Evolutionary conservation across 1,139 yeast species (phyloP), one percentile per base, ranked within the genome.

Genomic region (Hemisphaericaspora xylanilytica): DNA sequence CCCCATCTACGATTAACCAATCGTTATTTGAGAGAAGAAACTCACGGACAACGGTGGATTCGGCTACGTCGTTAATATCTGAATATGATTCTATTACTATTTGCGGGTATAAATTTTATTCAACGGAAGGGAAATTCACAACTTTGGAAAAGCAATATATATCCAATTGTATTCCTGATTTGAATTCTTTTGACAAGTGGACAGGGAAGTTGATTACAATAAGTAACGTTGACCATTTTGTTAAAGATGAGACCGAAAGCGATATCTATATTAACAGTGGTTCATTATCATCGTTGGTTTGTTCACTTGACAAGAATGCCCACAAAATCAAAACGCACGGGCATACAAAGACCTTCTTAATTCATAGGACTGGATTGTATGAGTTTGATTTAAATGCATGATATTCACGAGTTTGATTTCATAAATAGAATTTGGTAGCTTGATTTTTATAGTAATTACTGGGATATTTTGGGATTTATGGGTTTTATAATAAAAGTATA

Each of bases 181-280:
- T 70, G 39, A 67, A 68, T 45, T 63, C 73, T 11, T 69, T 44
- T 45, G 75, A 70, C 47, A 61, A 53, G 40, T 70, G 76, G 76
- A 53, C 46, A 32, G 67, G 70, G 4, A 49, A 44, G 33, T 42
- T 47, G 25, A 39, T 69, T 11, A 67, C 71, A 2, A 43, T 70
- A 11, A 61, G 72, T 28, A 60, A 65, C 43, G 61, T 41, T 41
- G 47, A 53, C 22, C 38, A 39, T n/a, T 59, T 61, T 36, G 33
- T 53, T 6, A 51, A 50, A 21, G 41, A 46, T 15, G 42, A 47
- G 24, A 41, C 44, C 31, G 37, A 35, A 25, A 36, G 41, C 29
- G 45, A 47, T 32, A 28, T 43, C 11, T 46, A 42, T 13, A 43
- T 49, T 14, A 41, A 44, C 29, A 41, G 44, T 29, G 26, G 22